These are phyloP conservation scores for Sporobolus alterniflorus DNA, from an alignment of 202 grass and related monocot genomes.

Conservation along the genomic window DNA sequence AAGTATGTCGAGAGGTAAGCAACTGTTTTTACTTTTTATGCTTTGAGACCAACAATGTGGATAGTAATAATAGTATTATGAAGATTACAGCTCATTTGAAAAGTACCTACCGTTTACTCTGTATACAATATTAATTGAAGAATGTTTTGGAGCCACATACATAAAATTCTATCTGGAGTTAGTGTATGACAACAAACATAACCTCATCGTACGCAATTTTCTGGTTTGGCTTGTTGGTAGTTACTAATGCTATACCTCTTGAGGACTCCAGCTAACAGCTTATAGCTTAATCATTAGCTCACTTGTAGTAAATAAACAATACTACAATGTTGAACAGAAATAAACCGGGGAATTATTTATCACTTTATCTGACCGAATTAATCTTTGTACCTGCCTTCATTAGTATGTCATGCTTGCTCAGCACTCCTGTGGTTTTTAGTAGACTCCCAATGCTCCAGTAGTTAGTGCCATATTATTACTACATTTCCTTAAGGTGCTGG, in stretches of 20 bases:
- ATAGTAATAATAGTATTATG: neutral
- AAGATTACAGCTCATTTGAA: neutral
- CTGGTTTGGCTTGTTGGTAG: neutral
- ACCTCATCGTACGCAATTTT: neutral
- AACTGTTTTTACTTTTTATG: slow-evolving; percentile 2
- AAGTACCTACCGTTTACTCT: neutral
- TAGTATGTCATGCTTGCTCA: neutral
- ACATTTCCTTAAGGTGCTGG: neutral
- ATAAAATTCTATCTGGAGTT: neutral
- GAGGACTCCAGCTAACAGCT: neutral
- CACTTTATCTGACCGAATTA: neutral
- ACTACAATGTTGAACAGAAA: neutral
- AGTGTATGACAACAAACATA: neutral
- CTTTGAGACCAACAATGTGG: neutral
- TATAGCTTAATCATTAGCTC: neutral
- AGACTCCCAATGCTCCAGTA: neutral
- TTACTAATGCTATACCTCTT: neutral
- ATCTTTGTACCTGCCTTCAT: neutral
- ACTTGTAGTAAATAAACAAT: neutral
- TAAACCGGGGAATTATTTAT: neutral
- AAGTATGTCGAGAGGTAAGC: slow-evolving; percentile 86
- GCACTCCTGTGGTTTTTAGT: neutral
- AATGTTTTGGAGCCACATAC: neutral
- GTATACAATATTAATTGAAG: neutral
- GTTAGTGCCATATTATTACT: neutral